phyloP scores from a whole-genome alignment of 768 basidiomycete species.

The Mrakia frigida region DNA sequence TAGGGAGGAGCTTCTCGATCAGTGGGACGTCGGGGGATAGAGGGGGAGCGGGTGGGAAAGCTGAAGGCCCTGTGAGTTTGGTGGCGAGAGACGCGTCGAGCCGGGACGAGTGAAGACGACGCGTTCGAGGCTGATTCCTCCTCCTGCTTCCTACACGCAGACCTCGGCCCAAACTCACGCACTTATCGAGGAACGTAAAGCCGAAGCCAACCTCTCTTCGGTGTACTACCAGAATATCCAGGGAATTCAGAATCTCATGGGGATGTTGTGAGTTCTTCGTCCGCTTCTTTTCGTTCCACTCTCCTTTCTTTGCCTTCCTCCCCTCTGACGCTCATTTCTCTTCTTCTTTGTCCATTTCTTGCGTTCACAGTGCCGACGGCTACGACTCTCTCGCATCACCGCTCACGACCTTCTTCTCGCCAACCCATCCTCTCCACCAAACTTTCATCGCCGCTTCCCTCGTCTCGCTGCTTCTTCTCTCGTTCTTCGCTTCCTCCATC shows the following conservation, averaged over 20 bases:
- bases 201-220: conserved; percentile 15
- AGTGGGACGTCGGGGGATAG: neutral
- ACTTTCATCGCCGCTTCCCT: conserved; percentile 12
- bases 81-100: neutral
- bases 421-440: conserved; percentile 22
- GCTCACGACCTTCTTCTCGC: conserved; percentile 2
- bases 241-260: conserved; percentile 34
- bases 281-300: neutral
- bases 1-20: neutral
- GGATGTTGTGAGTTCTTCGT: conserved; percentile 27
- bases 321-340: neutral
- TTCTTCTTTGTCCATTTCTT: too few relatives aligned
- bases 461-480: neutral
- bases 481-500: conserved; percentile 8
- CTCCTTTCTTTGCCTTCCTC: neutral
- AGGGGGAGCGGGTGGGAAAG: neutral
- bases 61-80: neutral
- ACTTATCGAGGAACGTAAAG: conserved; percentile 8
- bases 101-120: neutral
- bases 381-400: conserved; percentile 19
- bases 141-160: neutral
- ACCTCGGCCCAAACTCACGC: neutral
- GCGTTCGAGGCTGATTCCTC: neutral
- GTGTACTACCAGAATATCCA: conserved; percentile 32
- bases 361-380: conserved; percentile 15